These are phyloP conservation scores for Diaporthe capsici DNA, from an alignment of 2,329 filamentous ascomycete genomes.

Conservation along the genomic window DNA sequence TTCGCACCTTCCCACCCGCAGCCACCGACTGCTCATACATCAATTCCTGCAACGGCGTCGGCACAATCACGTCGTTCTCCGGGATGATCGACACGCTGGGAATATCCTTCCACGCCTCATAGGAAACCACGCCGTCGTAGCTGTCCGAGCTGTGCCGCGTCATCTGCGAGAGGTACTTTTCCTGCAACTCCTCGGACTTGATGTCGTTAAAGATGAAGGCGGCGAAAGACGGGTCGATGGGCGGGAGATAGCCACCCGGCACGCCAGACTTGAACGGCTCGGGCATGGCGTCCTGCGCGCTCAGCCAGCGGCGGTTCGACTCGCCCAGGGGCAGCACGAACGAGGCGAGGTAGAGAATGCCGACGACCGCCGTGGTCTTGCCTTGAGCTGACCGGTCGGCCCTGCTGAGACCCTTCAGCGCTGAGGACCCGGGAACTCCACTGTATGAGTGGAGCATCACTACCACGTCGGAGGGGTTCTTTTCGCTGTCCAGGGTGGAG, in stretches of 20 bases:
- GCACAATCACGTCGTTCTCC: conserved; percentile 39
- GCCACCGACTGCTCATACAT: conserved; percentile 40
- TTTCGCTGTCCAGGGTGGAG: conserved; percentile 44
- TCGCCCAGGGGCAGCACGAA: conserved; percentile 39
- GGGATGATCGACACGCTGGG: conserved; percentile 39
- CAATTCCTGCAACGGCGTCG: conserved; percentile 35
- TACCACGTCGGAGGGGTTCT: conserved; percentile 45
- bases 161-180: conserved; percentile 18
- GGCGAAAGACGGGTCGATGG: conserved; percentile 1
- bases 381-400: conserved; percentile 45
- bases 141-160: conserved; percentile 43
- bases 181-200: conserved; percentile 4
- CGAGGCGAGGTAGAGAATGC: conserved; percentile 48
- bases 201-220: conserved; percentile 36
- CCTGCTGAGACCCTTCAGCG: conserved; percentile 48
- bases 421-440: conserved; percentile 49
- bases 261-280: conserved; percentile 31
- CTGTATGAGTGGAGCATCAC: conserved; percentile 53
- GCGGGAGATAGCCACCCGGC: conserved; percentile 40
- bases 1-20: conserved; percentile 40
- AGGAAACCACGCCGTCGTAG: conserved; percentile 39
- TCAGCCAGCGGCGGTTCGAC: conserved; percentile 32
- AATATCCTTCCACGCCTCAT: conserved; percentile 43
- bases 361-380: conserved; percentile 48
- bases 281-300: not conserved